A percentile compares a stretch with the other conserved stretches of the same genome.
Evolutionary conservation across 2,329 filamentous ascomycete species (phyloP).

Genomic region (Cordyceps cateniannulata): DNA sequence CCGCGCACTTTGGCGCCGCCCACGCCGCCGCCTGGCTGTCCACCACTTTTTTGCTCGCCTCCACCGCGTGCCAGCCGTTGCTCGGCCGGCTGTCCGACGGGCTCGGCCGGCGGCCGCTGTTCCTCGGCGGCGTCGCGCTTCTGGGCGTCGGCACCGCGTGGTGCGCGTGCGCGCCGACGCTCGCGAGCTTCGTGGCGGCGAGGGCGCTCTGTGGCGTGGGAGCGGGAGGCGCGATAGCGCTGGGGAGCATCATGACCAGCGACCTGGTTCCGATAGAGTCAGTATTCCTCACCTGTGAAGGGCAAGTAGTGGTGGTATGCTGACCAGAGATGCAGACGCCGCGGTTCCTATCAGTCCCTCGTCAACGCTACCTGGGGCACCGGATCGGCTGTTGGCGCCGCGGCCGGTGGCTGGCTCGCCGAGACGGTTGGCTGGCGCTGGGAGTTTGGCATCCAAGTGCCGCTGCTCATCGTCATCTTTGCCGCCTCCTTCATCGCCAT

Average conservation of each 20-base stretch:
- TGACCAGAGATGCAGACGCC: constrained; percentile 25
- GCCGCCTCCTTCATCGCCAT: constrained; percentile 39
- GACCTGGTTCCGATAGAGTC: constrained; percentile 69
- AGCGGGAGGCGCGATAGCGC: constrained; percentile 62
- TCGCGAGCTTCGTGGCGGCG: constrained; percentile 49
- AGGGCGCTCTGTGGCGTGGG: constrained; percentile 53
- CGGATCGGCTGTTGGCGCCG: constrained; percentile 56
- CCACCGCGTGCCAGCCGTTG: constrained; percentile 68
- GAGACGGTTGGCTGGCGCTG: constrained; percentile 68
- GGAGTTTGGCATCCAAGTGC: constrained; percentile 60
- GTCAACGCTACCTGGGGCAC: constrained; percentile 59
- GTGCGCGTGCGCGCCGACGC: constrained; percentile 61
- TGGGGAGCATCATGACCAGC: constrained; percentile 65
- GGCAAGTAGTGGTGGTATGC: not conserved
- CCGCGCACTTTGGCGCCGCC: constrained; percentile 69
- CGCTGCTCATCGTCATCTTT: constrained; percentile 41
- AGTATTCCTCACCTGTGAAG: constrained; percentile 16
- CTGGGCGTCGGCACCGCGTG: constrained; percentile 61
- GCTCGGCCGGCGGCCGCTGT: constrained; percentile 61
- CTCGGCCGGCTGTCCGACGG: constrained; percentile 70
- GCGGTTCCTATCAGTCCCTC: constrained; percentile 68
- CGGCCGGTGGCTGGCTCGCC: constrained; percentile 62
- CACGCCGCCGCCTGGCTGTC: constrained; percentile 80
- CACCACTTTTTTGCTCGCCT: constrained; percentile 71
- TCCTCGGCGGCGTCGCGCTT: constrained; percentile 55